phyloP scores from a whole-genome alignment of 2,329 filamentous ascomycete genomes.

The Fonsecaea monophora region DNA sequence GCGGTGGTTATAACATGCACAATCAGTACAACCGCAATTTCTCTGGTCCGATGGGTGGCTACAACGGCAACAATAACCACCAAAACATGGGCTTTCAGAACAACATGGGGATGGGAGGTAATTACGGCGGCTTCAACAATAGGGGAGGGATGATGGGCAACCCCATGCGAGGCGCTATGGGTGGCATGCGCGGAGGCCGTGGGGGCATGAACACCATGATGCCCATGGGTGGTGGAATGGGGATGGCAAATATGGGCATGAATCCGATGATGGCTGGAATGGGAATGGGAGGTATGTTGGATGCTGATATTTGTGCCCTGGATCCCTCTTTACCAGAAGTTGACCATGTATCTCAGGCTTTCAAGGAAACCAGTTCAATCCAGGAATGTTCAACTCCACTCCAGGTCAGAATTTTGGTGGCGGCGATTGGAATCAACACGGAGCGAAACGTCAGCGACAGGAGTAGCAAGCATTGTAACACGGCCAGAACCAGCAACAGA shows the following conservation, averaged over 20 bases:
- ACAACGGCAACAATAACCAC: conserved; percentile 60
- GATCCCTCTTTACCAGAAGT: conserved; percentile 1
- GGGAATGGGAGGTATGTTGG: conserved; percentile 57
- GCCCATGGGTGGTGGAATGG: conserved; percentile 60
- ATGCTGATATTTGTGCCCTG: conserved; percentile 10
- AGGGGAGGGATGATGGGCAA: conserved; percentile 63
- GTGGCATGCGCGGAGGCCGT: conserved; percentile 65
- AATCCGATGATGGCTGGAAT: conserved; percentile 63
- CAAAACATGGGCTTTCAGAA: conserved; percentile 56
- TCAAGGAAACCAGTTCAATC: conserved; percentile 64
- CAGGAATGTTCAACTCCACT: conserved; percentile 69
- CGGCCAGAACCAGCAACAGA: not conserved
- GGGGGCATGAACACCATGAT: conserved; percentile 65
- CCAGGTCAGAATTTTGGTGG: conserved; percentile 45
- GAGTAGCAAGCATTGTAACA: conserved; percentile 55
- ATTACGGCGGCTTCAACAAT: conserved; percentile 57
- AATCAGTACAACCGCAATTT: conserved; percentile 58
- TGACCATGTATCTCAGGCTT: conserved; percentile 27
- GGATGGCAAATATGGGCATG: conserved; percentile 64
- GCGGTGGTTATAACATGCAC: conserved; percentile 47
- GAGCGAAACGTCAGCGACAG: conserved; percentile 77
- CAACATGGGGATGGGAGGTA: conserved; percentile 61
- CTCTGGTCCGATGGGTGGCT: conserved; percentile 50
- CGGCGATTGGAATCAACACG: conserved; percentile 77
- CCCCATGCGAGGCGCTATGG: conserved; percentile 58